These are phyloP conservation scores for Sclerospora graminicola DNA, from an alignment of 352 stramenopile species.

Conservation along the genomic window DNA sequence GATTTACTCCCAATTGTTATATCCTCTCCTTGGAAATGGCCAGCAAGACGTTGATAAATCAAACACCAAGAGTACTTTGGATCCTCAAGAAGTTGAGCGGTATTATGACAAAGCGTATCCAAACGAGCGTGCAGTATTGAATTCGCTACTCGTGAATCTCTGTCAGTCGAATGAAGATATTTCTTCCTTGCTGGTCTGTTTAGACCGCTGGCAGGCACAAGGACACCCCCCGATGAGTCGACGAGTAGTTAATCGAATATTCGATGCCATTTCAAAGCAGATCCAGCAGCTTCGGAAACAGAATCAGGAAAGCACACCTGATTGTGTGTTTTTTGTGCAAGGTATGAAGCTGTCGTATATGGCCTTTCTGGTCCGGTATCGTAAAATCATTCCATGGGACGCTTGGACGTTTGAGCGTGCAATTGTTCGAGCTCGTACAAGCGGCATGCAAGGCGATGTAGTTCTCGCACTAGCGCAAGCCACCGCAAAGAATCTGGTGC, in stretches of 20 bases:
- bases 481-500: conserved; percentile 15
- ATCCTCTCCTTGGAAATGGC: conserved; percentile 37
- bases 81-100: conserved; percentile 41
- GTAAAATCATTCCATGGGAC: conserved; percentile 32
- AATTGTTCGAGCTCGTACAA: conserved; percentile 42
- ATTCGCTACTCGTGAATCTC: conserved; percentile 54
- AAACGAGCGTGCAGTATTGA: conserved; percentile 24
- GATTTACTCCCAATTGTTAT: conserved; percentile 56
- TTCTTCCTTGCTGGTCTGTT: conserved; percentile 39
- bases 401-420: conserved; percentile 41
- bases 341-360: conserved; percentile 44
- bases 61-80: conserved; percentile 28
- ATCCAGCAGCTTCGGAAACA: conserved; percentile 27
- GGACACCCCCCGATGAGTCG: conserved; percentile 31
- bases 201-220: conserved; percentile 53
- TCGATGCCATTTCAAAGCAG: conserved; percentile 49
- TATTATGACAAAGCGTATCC: conserved; percentile 47
- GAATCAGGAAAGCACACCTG: conserved; percentile 1
- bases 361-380: conserved; percentile 43
- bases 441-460: conserved; percentile 31
- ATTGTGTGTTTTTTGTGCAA: conserved; percentile 27
- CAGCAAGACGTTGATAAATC: conserved; percentile 16
- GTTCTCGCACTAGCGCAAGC: conserved; percentile 33
- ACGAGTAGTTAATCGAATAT: conserved; percentile 36
- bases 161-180: conserved; percentile 58